Evolutionary conservation across 2,329 filamentous ascomycete genomes (phyloP).

Genomic region (Karstenula rhodostoma): DNA sequence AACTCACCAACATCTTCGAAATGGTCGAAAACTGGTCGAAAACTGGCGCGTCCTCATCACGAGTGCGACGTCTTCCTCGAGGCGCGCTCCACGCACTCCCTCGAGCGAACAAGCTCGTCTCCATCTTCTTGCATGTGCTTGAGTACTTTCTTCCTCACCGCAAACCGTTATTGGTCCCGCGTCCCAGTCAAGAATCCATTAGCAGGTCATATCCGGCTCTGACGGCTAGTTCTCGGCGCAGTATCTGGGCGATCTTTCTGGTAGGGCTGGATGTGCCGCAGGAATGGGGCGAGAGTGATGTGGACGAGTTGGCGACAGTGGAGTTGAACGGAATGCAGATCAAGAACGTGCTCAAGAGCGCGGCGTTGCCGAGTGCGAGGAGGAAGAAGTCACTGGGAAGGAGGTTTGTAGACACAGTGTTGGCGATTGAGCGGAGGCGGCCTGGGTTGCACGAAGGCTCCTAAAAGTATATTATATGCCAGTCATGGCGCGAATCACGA

Average conservation of each 20-base stretch:
- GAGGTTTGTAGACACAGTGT: conserved; percentile 38
- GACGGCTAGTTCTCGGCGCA: conserved; percentile 27
- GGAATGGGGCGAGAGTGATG: conserved; percentile 35
- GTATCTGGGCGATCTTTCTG: conserved; percentile 44
- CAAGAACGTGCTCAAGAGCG: conserved; percentile 54
- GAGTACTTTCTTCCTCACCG: conserved; percentile 50
- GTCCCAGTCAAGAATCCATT: conserved; percentile 44
- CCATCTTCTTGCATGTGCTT: conserved; percentile 46
- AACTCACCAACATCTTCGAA: conserved; percentile 56
- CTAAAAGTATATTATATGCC: neutral
- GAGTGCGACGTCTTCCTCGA: conserved; percentile 70
- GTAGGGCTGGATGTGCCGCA: conserved; percentile 14
- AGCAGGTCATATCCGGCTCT: conserved; percentile 39
- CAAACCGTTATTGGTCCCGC: conserved; percentile 44
- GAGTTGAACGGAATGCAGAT: conserved; percentile 62
- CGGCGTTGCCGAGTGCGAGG: conserved; percentile 34
- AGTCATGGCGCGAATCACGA: neutral
- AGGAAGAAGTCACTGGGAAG: conserved; percentile 36
- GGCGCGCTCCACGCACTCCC: conserved; percentile 50
- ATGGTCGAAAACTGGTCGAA: conserved; percentile 58
- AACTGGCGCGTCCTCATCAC: conserved; percentile 62
- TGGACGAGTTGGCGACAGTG: conserved; percentile 51
- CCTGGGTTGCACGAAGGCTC: conserved; percentile 16
- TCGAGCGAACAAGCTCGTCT: conserved; percentile 51
- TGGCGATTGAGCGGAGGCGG: conserved; percentile 33